Evolutionary conservation across 169 alveolate species (phyloP), one percentile per base, ranked within the genome.

Genomic region (Plasmodium yoelii): DNA sequence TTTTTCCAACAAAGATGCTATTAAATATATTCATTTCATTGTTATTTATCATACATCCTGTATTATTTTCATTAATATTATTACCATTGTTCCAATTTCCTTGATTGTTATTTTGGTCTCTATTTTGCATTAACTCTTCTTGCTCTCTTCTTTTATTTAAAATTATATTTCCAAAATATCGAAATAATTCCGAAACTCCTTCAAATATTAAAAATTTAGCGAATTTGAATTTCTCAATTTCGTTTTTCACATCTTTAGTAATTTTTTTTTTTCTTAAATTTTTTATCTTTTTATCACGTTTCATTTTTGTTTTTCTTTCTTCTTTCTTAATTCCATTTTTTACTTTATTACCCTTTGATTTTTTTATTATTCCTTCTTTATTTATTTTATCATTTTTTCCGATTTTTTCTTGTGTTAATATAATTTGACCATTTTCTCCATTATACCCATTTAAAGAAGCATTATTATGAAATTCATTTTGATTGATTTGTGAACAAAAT

Each of bases 161-260:
- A 61, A 84, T 59, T 22, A 84, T 84, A 55, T 68, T 84, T 10
- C 87, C 91, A 63, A 84, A 56, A 59, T 57, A 59, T 10, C 59
- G 53, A 69, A 69, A 84, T 67, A 84, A 47, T 22, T 39, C 61
- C 5, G 91, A 39, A 56, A 68, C 73, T 51, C 51, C 70, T 15
- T 67, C 86, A 69, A 56, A 84, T 69, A 84, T 44, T 49, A 84
- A 63, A 18, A 84, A 24, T 65, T 42, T 68, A 28, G 60, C 71
- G 49, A 26, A 84, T 84, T 56, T 84, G 34, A 68, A 57, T 53
- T 84, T 84, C 59, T 84, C 91, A 13, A 84, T 34, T 18, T 67
- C 67, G 13, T 13, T 18, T 67, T 82, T 82, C n/a, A 65, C 9
- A 47, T 68, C 72, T 82, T 82, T 64, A 9, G 42, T 65, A 53